Evolutionary conservation across 2,329 filamentous ascomycete genomes (phyloP).

Genomic region (Orbilia javanica): DNA sequence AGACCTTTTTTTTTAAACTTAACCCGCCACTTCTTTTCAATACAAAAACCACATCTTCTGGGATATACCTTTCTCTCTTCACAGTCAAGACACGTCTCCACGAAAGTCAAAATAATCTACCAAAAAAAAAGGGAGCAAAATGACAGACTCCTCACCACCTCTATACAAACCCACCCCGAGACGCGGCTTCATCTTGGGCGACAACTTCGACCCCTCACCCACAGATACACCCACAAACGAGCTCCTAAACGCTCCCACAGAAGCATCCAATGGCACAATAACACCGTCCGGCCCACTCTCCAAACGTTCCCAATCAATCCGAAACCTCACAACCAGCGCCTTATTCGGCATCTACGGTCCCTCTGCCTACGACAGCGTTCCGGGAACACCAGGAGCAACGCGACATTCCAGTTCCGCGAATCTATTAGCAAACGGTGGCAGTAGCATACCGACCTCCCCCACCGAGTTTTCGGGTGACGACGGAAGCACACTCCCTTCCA

Average conservation of each 20-base stretch:
- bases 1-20: neutral
- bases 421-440: slow-evolving; percentile 66
- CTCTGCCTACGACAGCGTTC: slow-evolving; percentile 69
- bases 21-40: neutral
- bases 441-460: slow-evolving; percentile 61
- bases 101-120: neutral
- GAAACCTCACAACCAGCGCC: slow-evolving; percentile 90
- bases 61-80: neutral
- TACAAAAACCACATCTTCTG: neutral
- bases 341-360: slow-evolving; percentile 91
- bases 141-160: slow-evolving; percentile 46
- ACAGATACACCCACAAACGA: slow-evolving; percentile 52
- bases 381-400: slow-evolving; percentile 73
- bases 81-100: neutral
- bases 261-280: slow-evolving; percentile 65
- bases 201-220: slow-evolving; percentile 53
- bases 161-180: slow-evolving; percentile 49
- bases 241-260: slow-evolving; percentile 60
- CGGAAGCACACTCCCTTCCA: slow-evolving; percentile 20
- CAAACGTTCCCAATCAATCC: slow-evolving; percentile 79
- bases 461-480: slow-evolving; percentile 22
- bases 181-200: slow-evolving; percentile 54
- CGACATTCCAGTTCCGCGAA: slow-evolving; percentile 69
- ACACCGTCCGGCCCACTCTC: slow-evolving; percentile 66
- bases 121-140: too few species aligned